phyloP scores from a whole-genome alignment of 306 rosid genomes.

The Hippophae gyantsensis region DNA sequence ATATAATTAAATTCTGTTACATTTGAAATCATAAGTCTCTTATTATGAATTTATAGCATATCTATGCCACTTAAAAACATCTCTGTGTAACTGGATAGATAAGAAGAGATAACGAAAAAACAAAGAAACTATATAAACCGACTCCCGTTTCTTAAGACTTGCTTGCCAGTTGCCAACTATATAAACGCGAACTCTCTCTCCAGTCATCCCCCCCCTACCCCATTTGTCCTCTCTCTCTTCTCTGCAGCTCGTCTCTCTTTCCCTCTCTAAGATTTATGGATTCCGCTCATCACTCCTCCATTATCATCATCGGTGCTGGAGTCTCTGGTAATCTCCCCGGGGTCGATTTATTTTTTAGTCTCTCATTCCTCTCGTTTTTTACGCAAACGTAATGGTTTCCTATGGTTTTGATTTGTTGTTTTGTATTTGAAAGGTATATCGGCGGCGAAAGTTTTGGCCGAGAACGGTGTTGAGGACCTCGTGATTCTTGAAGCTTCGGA shows the following conservation, averaged over 20 bases:
- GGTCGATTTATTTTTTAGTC: background rate
- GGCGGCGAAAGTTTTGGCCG: constrained; percentile 72
- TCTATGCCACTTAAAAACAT: background rate
- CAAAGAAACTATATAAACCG: constrained; percentile 46
- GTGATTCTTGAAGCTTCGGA: constrained; percentile 84
- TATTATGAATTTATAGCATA: too few species aligned
- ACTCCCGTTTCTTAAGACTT: constrained; percentile 55
- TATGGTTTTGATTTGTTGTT: background rate
- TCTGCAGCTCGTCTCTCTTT: constrained; percentile 1
- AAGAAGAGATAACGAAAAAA: background rate
- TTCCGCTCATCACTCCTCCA: constrained; percentile 58
- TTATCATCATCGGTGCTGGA: constrained; percentile 85
- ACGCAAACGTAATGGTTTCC: background rate
- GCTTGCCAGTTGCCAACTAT: constrained; percentile 25
- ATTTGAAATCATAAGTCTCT: too few species aligned
- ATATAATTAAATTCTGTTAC: too few species aligned
- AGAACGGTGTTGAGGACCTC: constrained; percentile 65
- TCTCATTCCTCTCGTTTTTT: background rate
- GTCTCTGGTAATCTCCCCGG: constrained; percentile 51
- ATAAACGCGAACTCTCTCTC: background rate
- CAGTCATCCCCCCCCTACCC: constrained; percentile 6
- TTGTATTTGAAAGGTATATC: constrained; percentile 40
- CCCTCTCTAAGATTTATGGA: constrained; percentile 37
- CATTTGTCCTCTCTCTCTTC: constrained; percentile 12
- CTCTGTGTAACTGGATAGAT: background rate